Base-by-base conservation (phyloP, 2,329 filamentous ascomycete species). In the Dichotomopilus funicola region DNA sequence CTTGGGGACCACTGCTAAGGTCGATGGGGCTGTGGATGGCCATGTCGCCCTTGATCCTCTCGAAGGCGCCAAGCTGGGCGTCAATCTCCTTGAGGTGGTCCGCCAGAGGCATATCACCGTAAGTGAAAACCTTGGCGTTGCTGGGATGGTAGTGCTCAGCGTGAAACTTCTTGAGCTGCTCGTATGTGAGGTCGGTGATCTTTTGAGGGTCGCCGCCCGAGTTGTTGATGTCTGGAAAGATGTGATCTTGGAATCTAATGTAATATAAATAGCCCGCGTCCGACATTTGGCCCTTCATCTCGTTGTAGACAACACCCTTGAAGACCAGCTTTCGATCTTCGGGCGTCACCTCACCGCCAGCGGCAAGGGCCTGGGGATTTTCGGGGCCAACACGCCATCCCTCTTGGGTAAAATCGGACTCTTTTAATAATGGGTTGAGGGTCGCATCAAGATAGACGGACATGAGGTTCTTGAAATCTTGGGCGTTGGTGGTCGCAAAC, bases 251-350 rank as follows among this genome's bases (percentile, higher is more conserved):
- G 72, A 95, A 99, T 52, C 87, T 82, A 63, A 96, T 95, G 70
- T 96, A 97, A 75, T 89, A 99, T 0, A 97, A 77, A 66, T 99
- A 99, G 62, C 90, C 90, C 6, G 92, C 91, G 70, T 99, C 94
- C 2, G 94, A 97, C 86, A 97, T 95, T 68, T 96, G 91, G 0
- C 94, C 94, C 74, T 99, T 99, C 94, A 99, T 99, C 75, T 99
- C 94, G 66, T 99, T 99, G 75, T 97, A 97, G 0, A 97, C 92
- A 1, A 97, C 94, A 33, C 92, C 92, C 74, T 97, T 97, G 78
- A 97, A 97, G 0, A 96, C 89, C 42, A 95, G 74, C 60, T 83
- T 83, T 69, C 84, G 82, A 67, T 84, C 81, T 54, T 84, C 78
- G 65, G 69, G 75, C 59, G 70, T 78, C 58, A 60, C 74, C 64